phyloP scores from a whole-genome alignment of 179 eudicot genomes.

The Heliamphora pulchella region DNA sequence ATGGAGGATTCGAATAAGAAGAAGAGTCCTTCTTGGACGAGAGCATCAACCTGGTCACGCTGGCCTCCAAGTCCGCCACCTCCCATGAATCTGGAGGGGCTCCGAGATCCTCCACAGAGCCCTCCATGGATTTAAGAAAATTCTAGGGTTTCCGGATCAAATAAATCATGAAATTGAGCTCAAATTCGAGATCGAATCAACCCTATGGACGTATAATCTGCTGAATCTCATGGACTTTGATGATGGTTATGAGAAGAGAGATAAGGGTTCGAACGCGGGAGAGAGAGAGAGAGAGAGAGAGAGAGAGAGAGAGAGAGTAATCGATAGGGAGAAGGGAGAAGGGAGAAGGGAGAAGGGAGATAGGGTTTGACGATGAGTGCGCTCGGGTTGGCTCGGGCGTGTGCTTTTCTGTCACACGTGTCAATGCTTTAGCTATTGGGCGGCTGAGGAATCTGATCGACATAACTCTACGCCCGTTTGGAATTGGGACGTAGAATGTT shows the following conservation, averaged over 20 bases:
- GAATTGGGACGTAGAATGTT: too few species aligned
- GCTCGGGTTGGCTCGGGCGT: not conserved
- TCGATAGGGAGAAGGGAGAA: not conserved
- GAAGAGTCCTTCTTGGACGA: conserved; percentile 31
- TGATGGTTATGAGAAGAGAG: conserved; percentile 10
- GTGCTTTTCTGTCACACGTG: not conserved
- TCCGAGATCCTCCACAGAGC: conserved; percentile 38
- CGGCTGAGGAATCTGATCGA: not conserved
- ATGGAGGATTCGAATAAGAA: conserved; percentile 5
- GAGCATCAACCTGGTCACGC: conserved; percentile 57
- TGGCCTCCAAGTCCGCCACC: conserved; percentile 83
- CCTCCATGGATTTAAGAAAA: conserved; percentile 28
- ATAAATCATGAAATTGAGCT: conserved; percentile 30
- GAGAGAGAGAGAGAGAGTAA: conserved; percentile 1
- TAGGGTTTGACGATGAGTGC: not conserved
- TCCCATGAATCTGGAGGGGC: conserved; percentile 95
- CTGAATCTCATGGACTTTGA: conserved; percentile 17
- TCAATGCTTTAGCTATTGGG: not conserved
- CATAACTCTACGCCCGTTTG: too few species aligned
- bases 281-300: conserved; percentile 4
- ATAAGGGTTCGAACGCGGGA: conserved; percentile 19
- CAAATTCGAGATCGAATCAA: not conserved
- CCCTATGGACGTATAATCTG: conserved; percentile 2
- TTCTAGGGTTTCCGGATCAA: conserved; percentile 6
- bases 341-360: not conserved